Evolutionary conservation across 2,329 filamentous ascomycete species (phyloP), one percentile per base, ranked within the genome.

Genomic region (Chaetoscypha palmicola): DNA sequence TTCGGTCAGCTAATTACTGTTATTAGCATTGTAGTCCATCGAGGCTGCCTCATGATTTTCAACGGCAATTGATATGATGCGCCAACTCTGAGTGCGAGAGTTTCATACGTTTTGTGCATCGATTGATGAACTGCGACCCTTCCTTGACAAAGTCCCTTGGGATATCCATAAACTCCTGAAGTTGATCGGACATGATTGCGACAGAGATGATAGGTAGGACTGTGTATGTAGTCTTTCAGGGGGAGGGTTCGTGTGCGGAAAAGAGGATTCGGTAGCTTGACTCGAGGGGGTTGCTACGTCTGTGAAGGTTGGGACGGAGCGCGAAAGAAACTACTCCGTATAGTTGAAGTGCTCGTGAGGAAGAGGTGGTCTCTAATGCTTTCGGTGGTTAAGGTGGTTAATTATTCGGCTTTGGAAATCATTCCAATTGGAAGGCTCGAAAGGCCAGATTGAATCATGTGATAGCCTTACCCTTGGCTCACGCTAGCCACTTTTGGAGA

Each of bases 111-210:
- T 68, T 69, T 40, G 66, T 68, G 61, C 66, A 69, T 51, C 63
- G 58, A 49, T 65, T 66, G 43, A 69, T 58, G 57, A 69, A 69
- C 45, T 65, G 61, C 20, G 62, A 63, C 41, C 66, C 66, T 22
- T 68, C 66, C 43, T 58, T 62, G 38, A 72, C 53, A 56, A 73
- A 73, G 50, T 72, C 68, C 50, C 63, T 63, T 21, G 70, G 70
- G 59, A 73, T 69, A 46, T 78, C 75, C 54, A 74, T 66, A 53
- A 79, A 63, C 54, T 77, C 73, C 62, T 76, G 73, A 52, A 77
- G 61, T 64, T 77, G 73, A 55, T 78, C 74, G 52, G 72, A 68
- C 68, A 71, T 69, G 51, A 49, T 61, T 48, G 50, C 38, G 44
- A n/a, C 36, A 23, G 12, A 20, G 43, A 37, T 23, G n/a, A n/a